Percentiles rank a stretch among this genome's conserved stretches.
phyloP scores from a whole-genome alignment of 2,329 filamentous ascomycete genomes.

The Ascochyta koolunga region DNA sequence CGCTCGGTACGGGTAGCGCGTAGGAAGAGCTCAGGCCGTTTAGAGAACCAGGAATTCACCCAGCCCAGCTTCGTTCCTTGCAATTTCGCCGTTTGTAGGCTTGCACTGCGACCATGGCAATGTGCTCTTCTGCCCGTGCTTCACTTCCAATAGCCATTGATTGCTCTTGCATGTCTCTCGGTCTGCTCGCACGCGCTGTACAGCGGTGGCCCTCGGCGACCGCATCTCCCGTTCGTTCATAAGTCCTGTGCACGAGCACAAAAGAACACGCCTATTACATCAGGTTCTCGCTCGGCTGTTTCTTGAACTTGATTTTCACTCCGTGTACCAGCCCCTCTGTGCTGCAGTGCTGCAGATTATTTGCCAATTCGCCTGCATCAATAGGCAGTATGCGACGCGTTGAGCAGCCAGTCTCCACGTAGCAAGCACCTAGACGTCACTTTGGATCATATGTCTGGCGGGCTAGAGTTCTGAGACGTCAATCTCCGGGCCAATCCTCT shows the following conservation, averaged over 20 bases:
- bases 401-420: slow-evolving; percentile 18
- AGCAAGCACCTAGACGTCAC: slow-evolving; percentile 20
- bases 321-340: slow-evolving; percentile 44
- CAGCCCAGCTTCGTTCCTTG: slow-evolving; percentile 21
- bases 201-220: slow-evolving; percentile 19
- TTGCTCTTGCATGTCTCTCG: not conserved
- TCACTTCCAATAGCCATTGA: not conserved
- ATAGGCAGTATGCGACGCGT: slow-evolving; percentile 35
- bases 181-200: slow-evolving; percentile 3
- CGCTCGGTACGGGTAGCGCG: slow-evolving; percentile 23
- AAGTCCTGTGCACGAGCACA: slow-evolving; percentile 39
- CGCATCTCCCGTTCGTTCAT: slow-evolving; percentile 21
- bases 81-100: slow-evolving; percentile 10
- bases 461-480: slow-evolving; percentile 11
- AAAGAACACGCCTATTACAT: slow-evolving; percentile 31
- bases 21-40: slow-evolving; percentile 31
- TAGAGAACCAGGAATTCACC: slow-evolving; percentile 27
- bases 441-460: slow-evolving; percentile 11
- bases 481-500: slow-evolving; percentile 11
- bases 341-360: slow-evolving; percentile 36
- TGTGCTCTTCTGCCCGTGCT: not conserved
- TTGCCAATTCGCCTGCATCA: slow-evolving; percentile 27
- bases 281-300: slow-evolving; percentile 37
- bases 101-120: not conserved
- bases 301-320: slow-evolving; percentile 36